Base-by-base conservation (phyloP, 2,329 filamentous ascomycete species). In the Lachnellula cervina region DNA sequence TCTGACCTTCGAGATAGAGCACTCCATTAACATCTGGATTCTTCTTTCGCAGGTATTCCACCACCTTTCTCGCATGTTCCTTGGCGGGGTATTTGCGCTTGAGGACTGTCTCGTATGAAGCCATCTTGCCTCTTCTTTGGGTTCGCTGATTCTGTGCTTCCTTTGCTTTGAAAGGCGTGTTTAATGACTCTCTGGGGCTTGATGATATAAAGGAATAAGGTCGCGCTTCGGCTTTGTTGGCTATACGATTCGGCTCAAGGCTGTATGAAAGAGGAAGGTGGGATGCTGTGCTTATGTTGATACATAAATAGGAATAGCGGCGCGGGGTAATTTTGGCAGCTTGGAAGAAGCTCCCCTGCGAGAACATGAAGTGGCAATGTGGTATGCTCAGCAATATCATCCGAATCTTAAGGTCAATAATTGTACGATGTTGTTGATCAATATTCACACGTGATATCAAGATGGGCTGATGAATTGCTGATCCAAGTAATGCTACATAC, bases 1-100 rank as follows among this genome's bases (percentile, higher is more conserved):
- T 84, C 68, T 92, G 88, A 52, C 86, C 88, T 76, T 97, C 93
- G 46, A 97, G 79, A 70, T 97, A 99, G 55, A 99, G 80, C 17
- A 93, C 79, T 48, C 91, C 92, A 34, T 76, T 80, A 55, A 78
- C 78, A 60, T 82, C 78, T 34, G 87, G 83, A 42, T 84, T 75
- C 69, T 88, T 84, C 58, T 81, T 76, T 53, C 81, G 80, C 61
- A 97, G 86, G 71, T 86, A 87, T 57, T 90, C 83, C 56, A 86
- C 88, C n/a, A 97, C 92, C 59, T 87, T 86, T 65, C 82, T 82
- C 57, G 89, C 90, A 73, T 99, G 94, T 28, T 81, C 79, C 76
- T 97, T 97, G 66, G 88, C 93, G 23, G 94, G 94, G 71, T 87
- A 87, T 68, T 86, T 87, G 61, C 78, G 80, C 74, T 77, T 74